phyloP scores from a whole-genome alignment of 2,329 filamentous ascomycete species.

The Zymoseptoria ardabiliae region DNA sequence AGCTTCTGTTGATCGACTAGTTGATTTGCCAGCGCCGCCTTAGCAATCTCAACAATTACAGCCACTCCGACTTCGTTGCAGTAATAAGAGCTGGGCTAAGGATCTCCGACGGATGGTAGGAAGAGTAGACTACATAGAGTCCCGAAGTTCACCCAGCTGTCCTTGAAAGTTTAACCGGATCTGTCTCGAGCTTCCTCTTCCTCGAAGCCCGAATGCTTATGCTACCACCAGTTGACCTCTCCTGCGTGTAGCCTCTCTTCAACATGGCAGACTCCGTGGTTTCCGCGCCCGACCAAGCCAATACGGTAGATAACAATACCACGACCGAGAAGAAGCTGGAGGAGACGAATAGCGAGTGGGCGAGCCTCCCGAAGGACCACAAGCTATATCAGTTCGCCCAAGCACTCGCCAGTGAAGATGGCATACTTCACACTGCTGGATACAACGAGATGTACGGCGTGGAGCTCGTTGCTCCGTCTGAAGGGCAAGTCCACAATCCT shows the following conservation, averaged over 20 bases:
- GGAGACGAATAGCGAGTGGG: constrained; percentile 16
- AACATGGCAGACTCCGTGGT: not conserved
- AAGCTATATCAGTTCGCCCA: constrained; percentile 42
- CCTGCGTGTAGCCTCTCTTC: not conserved
- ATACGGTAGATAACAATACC: constrained; percentile 5
- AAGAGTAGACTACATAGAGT: not conserved
- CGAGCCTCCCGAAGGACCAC: constrained; percentile 19
- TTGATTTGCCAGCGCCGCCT: no score
- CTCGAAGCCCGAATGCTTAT: not conserved
- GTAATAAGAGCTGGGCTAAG: no score
- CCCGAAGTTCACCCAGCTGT: not conserved
- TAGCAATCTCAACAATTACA: no score
- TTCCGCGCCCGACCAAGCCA: constrained; percentile 4
- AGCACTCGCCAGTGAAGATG: constrained; percentile 39
- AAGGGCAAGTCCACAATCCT: constrained; percentile 16
- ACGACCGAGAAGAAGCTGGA: constrained; percentile 5
- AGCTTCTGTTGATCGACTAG: no score
- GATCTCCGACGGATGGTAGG: no score
- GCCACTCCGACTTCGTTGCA: no score
- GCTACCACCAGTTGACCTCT: not conserved
- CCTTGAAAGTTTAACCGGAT: not conserved
- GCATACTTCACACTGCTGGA: constrained; percentile 49
- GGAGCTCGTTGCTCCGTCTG: constrained; percentile 41
- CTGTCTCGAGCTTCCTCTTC: not conserved
- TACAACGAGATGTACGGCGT: constrained; percentile 86